These are phyloP conservation scores for Chlorella sp. DNA, from an alignment of 139 green algal species.

Conservation along the genomic window DNA sequence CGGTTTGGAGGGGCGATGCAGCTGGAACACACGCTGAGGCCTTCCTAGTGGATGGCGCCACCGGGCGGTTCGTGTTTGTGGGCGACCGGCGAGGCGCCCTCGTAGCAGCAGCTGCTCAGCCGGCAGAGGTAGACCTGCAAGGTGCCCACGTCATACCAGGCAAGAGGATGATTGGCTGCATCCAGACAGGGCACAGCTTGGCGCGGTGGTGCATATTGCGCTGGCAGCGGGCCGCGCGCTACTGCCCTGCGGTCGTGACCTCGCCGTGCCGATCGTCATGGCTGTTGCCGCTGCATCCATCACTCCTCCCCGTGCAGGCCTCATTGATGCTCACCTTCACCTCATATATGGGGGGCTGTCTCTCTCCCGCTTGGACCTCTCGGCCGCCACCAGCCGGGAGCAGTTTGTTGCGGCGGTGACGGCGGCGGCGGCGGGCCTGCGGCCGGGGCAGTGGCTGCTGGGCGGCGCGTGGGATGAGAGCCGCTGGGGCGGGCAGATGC, in stretches of 20 bases:
- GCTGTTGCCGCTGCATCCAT: too few relatives aligned
- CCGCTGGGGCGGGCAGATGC: slow-evolving; percentile 57
- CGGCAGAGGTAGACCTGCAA: not conserved
- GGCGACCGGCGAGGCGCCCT: not conserved
- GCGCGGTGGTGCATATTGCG: too few relatives aligned
- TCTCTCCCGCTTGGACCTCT: slow-evolving; percentile 57
- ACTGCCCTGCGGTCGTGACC: too few relatives aligned
- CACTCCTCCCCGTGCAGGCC: slow-evolving; percentile 25
- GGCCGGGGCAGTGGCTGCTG: slow-evolving; percentile 55
- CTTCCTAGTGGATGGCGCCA: not conserved
- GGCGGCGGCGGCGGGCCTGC: slow-evolving; percentile 6
- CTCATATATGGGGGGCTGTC: slow-evolving; percentile 62
- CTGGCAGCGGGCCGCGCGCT: too few relatives aligned
- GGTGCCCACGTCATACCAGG: slow-evolving; percentile 8
- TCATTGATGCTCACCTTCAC: slow-evolving; percentile 78
- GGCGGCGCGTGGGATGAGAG: slow-evolving; percentile 65
- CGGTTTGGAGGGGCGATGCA: not conserved
- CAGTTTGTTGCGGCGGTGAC: slow-evolving; percentile 34
- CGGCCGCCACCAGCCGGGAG: slow-evolving; percentile 13
- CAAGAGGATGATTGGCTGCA: too few relatives aligned
- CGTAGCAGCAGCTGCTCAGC: not conserved
- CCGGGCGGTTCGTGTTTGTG: not conserved
- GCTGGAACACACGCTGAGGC: not conserved
- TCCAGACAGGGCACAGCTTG: too few relatives aligned
- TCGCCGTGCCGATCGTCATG: too few relatives aligned